Percentiles rank a stretch among this genome's conserved stretches.
Conservation (phyloP, 2,329 filamentous ascomycete genomes). For the Hypoxylon rubiginosum region DNA sequence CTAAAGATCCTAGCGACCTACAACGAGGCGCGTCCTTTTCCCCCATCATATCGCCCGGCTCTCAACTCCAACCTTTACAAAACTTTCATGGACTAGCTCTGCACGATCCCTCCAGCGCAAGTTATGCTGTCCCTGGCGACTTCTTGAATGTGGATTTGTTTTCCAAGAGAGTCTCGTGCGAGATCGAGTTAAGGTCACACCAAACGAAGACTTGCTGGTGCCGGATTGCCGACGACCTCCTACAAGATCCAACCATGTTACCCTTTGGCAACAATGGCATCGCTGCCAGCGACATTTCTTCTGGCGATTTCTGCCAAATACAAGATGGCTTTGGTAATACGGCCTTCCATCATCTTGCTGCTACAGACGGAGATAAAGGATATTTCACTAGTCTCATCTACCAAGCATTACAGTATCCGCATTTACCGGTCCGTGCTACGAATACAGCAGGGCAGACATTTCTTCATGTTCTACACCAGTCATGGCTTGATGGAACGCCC, state of each 20-base stretch:
- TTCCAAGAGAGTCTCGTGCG: slow-evolving; percentile 21
- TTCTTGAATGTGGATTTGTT: slow-evolving; percentile 56
- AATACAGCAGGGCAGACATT: slow-evolving; percentile 52
- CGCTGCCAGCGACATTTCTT: slow-evolving; percentile 43
- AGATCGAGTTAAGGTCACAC: slow-evolving; percentile 48
- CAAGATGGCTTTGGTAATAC: slow-evolving; percentile 67
- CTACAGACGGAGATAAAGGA: slow-evolving; percentile 29
- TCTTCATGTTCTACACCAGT: slow-evolving; percentile 51
- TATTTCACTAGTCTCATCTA: slow-evolving; percentile 42
- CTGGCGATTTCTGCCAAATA: slow-evolving; percentile 53
- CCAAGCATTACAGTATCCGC: slow-evolving; percentile 29
- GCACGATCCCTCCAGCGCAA: slow-evolving; percentile 47
- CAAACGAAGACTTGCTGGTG: slow-evolving; percentile 53
- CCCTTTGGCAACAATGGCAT: slow-evolving; percentile 37
- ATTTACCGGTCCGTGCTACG: slow-evolving; percentile 48
- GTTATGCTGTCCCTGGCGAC: slow-evolving; percentile 63
- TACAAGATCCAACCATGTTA: slow-evolving; percentile 30
- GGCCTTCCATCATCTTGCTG: slow-evolving; percentile 60
- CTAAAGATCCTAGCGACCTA: slow-evolving; percentile 41
- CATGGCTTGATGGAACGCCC: slow-evolving; percentile 48
- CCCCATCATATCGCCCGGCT: slow-evolving; percentile 27
- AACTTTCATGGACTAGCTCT: slow-evolving; percentile 27
- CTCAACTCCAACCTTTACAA: slow-evolving; percentile 12
- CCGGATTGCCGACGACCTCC: slow-evolving; percentile 44
- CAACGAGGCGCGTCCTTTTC: slow-evolving; percentile 34